Percentiles rank a stretch among this genome's conserved stretches.
Conservation (phyloP, 768 basidiomycete genomes). For the Saitozyma sp. region DNA sequence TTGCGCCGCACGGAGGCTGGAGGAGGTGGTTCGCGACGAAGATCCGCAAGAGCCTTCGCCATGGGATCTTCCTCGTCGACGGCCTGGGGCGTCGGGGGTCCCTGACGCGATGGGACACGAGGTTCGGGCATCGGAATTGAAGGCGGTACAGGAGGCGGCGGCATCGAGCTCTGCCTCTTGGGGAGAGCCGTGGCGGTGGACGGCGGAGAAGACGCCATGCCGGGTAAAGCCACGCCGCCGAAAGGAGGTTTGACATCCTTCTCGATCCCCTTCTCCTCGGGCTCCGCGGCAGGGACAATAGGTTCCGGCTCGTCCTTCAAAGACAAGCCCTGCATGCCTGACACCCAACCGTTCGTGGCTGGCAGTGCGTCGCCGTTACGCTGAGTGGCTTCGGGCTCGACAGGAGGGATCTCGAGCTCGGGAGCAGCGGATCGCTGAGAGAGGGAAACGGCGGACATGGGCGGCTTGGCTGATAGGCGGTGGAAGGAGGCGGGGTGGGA, state of each 20-base stretch:
- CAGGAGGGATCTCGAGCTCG: constrained; percentile 4
- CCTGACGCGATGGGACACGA: constrained; percentile 37
- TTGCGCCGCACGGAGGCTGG: constrained; percentile 44
- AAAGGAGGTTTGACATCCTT: constrained; percentile 27
- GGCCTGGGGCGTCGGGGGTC: constrained; percentile 28
- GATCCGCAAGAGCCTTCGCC: constrained; percentile 53
- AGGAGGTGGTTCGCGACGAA: constrained; percentile 50
- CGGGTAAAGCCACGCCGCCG: constrained; percentile 47
- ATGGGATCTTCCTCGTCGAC: constrained; percentile 55
- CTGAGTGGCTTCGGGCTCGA: constrained; percentile 1
- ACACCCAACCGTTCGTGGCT: constrained; percentile 16
- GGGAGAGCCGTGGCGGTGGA: constrained; percentile 17
- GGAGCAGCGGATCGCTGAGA: constrained; percentile 3
- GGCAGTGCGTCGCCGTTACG: background rate
- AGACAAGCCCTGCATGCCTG: constrained; percentile 17
- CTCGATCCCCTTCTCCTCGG: background rate
- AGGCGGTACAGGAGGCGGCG: constrained; percentile 36
- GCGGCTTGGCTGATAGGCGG: constrained; percentile 60
- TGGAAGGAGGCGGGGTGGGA: constrained; percentile 48
- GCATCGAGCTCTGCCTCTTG: constrained; percentile 27
- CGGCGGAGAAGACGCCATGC: constrained; percentile 31
- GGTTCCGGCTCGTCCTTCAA: constrained; percentile 16
- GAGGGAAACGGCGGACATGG: constrained; percentile 25
- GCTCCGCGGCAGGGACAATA: constrained; percentile 6
- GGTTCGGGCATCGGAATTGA: constrained; percentile 44